Conservation (phyloP, 2,329 filamentous ascomycete genomes). For the Fusarium sp. region DNA sequence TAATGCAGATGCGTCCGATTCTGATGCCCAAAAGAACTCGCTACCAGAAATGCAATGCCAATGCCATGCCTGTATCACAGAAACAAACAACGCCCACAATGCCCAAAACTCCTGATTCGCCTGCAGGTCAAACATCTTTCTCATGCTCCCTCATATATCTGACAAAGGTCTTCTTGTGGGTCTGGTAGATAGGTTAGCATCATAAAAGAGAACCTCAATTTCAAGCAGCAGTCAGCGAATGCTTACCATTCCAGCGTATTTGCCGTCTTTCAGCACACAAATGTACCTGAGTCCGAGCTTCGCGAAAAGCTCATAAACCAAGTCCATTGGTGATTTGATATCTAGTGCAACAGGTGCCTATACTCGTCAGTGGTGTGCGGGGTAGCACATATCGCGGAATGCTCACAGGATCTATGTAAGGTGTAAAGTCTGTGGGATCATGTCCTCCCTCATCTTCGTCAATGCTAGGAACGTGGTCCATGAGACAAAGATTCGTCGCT, state of each 20-base stretch:
- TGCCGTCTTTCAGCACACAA: constrained; percentile 85
- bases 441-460: constrained; percentile 71
- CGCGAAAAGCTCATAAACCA: constrained; percentile 96
- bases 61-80: constrained; percentile 20
- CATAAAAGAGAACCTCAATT: background rate
- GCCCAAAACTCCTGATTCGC: constrained; percentile 7
- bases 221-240: background rate
- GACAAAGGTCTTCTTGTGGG: constrained; percentile 97
- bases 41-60: constrained; percentile 21
- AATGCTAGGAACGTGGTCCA: constrained; percentile 73
- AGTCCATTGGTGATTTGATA: constrained; percentile 87
- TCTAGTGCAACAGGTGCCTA: constrained; percentile 89
- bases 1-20: background rate
- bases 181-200: constrained; percentile 54
- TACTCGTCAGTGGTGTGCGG: constrained; percentile 17
- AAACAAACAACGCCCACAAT: constrained; percentile 15
- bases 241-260: constrained; percentile 86
- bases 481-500: constrained; percentile 77
- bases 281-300: constrained; percentile 94
- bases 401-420: constrained; percentile 85
- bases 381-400: background rate
- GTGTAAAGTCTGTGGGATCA: constrained; percentile 86
- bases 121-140: constrained; percentile 50
- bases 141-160: constrained; percentile 90
- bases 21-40: constrained; percentile 21